Evolutionary conservation across 352 stramenopile species (phyloP), one percentile per base, ranked within the genome.

Genomic region (Phytophthora tubulina): DNA sequence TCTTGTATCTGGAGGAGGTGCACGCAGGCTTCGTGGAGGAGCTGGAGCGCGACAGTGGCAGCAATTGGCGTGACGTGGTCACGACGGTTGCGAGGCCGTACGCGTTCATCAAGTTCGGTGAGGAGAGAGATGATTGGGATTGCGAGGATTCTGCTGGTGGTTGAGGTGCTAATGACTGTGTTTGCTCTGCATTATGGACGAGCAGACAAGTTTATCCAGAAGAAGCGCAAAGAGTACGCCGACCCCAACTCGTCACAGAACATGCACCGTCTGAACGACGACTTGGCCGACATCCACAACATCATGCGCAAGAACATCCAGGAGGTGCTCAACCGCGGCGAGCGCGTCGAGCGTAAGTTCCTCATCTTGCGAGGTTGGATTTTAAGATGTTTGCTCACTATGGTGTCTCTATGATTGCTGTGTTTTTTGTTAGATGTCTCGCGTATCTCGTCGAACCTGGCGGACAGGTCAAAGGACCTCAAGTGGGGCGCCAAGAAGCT

Each of bases 231-330:
- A 67, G 97, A 99, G 65, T 99, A 99, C 75, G 90, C 90, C 44
- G 97, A 99, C 80, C 97, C 97, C 17, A 98, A 96, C 59, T 98
- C 92, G 51, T 91, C 91, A 38, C 86, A 98, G 74, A 98, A 98
- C 79, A 99, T 98, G 85, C 91, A 95, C 60, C 95, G 96, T 44
- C 80, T 99, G 39, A 99, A 99, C 81, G 92, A 99, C 68, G 98
- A 99, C 74, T 85, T 99, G 58, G 94, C 93, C 33, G 97, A 99
- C 67, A 99, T 99, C 81, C 97, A 99, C 82, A 99, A 96, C 74
- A 99, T 99, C 76, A 99, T 99, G 97, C 91, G 94, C 76, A 98
- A 98, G 76, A 99, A 99, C 85, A 98, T 98, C 66, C 91, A 98
- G 70, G 95, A 98, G 69, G 94, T 98, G 70, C 86, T 98, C 41